Evolutionary conservation across 176 grass and related monocot genomes (phyloP).

Genomic region (Carex littledalei): DNA sequence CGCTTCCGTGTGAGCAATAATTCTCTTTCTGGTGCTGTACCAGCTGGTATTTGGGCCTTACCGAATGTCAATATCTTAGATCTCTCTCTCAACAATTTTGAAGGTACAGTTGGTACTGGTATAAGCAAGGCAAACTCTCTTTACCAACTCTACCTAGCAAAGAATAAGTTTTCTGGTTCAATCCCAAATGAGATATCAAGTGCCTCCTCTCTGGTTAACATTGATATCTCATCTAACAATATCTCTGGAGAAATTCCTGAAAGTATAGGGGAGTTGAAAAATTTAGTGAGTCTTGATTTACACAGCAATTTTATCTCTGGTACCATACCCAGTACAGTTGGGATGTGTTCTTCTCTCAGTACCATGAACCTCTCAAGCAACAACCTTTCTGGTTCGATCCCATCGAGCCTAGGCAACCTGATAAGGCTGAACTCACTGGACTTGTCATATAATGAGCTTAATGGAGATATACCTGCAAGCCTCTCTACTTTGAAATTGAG

Average conservation of each 20-base stretch:
- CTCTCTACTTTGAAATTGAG: slow-evolving; percentile 60
- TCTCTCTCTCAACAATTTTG: slow-evolving; percentile 47
- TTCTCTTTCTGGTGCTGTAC: slow-evolving; percentile 53
- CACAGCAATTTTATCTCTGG: slow-evolving; percentile 33
- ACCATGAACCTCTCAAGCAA: slow-evolving; percentile 41
- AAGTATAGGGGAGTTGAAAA: slow-evolving; percentile 37
- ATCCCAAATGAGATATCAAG: slow-evolving; percentile 47
- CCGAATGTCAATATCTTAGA: slow-evolving; percentile 56
- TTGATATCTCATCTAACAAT: slow-evolving; percentile 52
- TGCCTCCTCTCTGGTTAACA: slow-evolving; percentile 20
- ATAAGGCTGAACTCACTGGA: slow-evolving; percentile 51
- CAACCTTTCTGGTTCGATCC: slow-evolving; percentile 53
- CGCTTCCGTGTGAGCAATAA: slow-evolving; percentile 77
- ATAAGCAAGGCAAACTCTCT: slow-evolving; percentile 41
- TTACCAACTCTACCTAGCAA: slow-evolving; percentile 15
- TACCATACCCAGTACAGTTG: slow-evolving; percentile 52
- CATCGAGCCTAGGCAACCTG: slow-evolving; percentile 42
- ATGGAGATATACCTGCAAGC: slow-evolving; percentile 50
- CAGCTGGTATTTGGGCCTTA: slow-evolving; percentile 58
- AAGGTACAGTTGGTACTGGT: slow-evolving; percentile 35
- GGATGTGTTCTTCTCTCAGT: slow-evolving; percentile 46
- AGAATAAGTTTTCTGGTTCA: slow-evolving; percentile 54
- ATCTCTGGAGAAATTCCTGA: slow-evolving; percentile 56
- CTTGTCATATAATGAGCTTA: slow-evolving; percentile 48
- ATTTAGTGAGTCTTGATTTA: slow-evolving; percentile 37